A percentile compares a stretch with the other conserved stretches of the same genome.
phyloP scores from a whole-genome alignment of 176 grass and related monocot genomes.

The Oryza punctata region DNA sequence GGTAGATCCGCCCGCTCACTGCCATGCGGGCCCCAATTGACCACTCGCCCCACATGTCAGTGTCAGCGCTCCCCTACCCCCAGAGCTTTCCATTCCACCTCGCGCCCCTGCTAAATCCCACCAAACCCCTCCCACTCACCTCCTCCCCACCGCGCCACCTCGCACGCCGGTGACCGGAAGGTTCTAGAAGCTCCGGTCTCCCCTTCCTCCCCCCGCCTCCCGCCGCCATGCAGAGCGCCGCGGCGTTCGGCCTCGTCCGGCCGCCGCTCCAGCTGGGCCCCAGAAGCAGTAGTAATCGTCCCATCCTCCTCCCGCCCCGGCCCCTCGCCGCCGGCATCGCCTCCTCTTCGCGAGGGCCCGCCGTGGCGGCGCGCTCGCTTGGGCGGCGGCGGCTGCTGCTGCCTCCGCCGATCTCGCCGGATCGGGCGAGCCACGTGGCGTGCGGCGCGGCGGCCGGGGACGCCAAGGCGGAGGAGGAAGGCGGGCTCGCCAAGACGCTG shows the following conservation, averaged over 20 bases:
- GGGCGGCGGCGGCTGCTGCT: neutral
- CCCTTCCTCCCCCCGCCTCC: neutral
- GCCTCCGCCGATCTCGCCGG: conserved; percentile 24
- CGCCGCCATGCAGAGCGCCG: conserved; percentile 51
- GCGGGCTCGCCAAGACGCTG: conserved; percentile 43
- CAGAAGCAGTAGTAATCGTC: neutral
- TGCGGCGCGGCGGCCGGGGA: neutral
- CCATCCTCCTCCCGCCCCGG: neutral
- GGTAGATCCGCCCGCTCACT: too few species aligned
- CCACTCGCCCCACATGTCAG: neutral
- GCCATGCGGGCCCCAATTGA: neutral
- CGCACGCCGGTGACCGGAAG: too few species aligned
- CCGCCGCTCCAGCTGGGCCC: neutral
- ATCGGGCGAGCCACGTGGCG: conserved; percentile 15
- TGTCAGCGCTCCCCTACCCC: neutral
- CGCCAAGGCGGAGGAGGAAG: neutral
- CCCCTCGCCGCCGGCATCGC: neutral
- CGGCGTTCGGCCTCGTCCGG: conserved; percentile 41
- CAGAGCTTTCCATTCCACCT: neutral
- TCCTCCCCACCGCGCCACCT: neutral
- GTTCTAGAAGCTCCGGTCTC: neutral
- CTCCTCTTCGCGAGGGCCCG: neutral
- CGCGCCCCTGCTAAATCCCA: neutral
- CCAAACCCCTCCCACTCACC: neutral
- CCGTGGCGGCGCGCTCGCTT: neutral